Percentiles rank a stretch among this genome's conserved stretches.
Conservation (phyloP, 164 flowering plant genomes). For the Sedum album region DNA sequence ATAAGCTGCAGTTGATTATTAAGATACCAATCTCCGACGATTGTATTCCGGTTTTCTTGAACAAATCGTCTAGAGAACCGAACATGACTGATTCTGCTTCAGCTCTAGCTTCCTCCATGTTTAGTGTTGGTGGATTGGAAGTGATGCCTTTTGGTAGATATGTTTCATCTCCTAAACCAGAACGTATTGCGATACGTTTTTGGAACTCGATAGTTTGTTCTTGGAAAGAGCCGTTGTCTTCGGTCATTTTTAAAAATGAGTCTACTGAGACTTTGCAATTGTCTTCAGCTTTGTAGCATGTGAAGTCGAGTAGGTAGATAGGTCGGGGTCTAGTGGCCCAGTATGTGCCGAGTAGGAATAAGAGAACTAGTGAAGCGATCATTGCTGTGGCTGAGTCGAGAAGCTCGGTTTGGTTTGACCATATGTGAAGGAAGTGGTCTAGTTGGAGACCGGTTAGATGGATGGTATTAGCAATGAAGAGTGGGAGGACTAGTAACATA, state of each 20-base stretch:
- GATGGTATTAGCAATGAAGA: slow-evolving; percentile 21
- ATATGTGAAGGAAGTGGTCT: slow-evolving; percentile 22
- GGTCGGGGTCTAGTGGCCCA: slow-evolving; percentile 41
- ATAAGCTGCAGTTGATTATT: no score
- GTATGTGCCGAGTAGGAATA: slow-evolving; percentile 33
- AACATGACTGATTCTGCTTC: no score
- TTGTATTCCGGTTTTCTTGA: no score
- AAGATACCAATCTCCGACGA: no score
- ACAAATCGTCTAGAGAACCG: no score
- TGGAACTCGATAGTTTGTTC: slow-evolving; percentile 55
- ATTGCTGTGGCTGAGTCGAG: slow-evolving; percentile 27
- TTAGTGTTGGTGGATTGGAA: no score
- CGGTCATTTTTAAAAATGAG: slow-evolving; percentile 56
- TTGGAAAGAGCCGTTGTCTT: slow-evolving; percentile 39
- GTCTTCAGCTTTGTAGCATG: slow-evolving; percentile 67
- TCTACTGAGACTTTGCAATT: slow-evolving; percentile 46
- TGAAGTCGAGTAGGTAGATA: slow-evolving; percentile 57
- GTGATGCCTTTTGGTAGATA: no score
- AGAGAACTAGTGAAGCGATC: slow-evolving; percentile 17
- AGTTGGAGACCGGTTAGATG: slow-evolving; percentile 27
- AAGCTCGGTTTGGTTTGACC: slow-evolving; percentile 16
- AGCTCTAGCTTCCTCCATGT: neutral
- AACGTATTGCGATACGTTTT: no score
- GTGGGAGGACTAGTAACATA: slow-evolving; percentile 24
- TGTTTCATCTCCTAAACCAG: no score